Conservation (phyloP, 1,284 basidiomycete species). For the Ganoderma leucocontextum region DNA sequence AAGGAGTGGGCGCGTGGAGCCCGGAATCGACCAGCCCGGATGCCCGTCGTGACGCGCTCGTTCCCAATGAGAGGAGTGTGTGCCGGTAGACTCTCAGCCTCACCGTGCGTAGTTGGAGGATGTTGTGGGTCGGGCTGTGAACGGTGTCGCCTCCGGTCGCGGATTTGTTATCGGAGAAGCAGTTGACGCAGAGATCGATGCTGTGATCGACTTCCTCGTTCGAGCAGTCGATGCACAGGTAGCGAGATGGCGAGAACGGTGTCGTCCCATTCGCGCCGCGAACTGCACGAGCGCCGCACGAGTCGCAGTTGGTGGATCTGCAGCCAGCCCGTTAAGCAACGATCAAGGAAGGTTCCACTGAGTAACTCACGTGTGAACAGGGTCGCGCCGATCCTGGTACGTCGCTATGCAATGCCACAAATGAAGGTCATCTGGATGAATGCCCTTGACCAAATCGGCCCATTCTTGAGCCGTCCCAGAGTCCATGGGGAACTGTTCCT, state of each 20-base stretch:
- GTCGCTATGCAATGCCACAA: slow-evolving; percentile 7
- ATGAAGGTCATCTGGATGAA: slow-evolving; percentile 17
- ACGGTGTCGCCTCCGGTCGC: not conserved
- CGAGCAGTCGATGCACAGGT: not conserved
- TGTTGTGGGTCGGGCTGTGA: not conserved
- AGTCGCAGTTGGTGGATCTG: not conserved
- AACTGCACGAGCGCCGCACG: not conserved
- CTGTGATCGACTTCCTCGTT: not conserved
- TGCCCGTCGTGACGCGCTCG: not conserved
- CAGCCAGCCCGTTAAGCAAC: not conserved
- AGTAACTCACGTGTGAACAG: not conserved
- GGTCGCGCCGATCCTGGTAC: not conserved
- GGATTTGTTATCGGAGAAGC: not conserved
- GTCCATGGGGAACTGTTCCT: not conserved
- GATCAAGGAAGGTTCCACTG: not conserved
- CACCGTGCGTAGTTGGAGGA: not conserved
- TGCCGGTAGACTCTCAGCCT: not conserved
- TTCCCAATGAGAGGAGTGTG: not conserved
- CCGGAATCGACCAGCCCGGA: not conserved
- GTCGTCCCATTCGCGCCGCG: not conserved
- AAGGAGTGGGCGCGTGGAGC: not conserved
- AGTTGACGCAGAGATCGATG: not conserved
- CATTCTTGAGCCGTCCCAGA: slow-evolving; percentile 9
- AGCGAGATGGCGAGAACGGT: not conserved
- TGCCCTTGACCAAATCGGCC: slow-evolving; percentile 4